Conservation (phyloP, 169 alveolate species). For the Cryptosporidium meleagridis region DNA sequence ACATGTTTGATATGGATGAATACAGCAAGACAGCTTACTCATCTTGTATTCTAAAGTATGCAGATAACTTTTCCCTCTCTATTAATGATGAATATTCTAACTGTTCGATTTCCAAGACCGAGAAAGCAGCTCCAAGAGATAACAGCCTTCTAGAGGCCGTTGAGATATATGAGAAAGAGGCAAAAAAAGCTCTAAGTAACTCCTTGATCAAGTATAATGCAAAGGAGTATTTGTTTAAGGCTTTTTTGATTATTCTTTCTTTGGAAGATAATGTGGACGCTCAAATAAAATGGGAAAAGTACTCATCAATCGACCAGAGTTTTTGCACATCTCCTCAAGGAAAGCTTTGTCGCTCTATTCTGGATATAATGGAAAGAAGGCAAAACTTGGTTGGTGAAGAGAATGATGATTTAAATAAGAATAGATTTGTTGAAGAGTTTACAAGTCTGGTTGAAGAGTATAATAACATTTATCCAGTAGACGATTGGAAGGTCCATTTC, state of each 20-base stretch:
- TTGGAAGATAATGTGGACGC: conserved; percentile 67
- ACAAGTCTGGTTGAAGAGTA: conserved; percentile 49
- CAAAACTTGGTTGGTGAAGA: background rate
- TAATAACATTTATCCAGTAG: conserved; percentile 56
- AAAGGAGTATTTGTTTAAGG: conserved; percentile 80
- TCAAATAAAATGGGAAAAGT: conserved; percentile 65
- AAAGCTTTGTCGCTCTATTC: conserved; percentile 32
- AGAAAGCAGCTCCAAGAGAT: conserved; percentile 15
- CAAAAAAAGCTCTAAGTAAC: conserved; percentile 77
- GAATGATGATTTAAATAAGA: conserved; percentile 18
- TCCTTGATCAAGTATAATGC: conserved; percentile 81
- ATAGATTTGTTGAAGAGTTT: conserved; percentile 38
- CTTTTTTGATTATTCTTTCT: conserved; percentile 76
- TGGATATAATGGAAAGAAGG: conserved; percentile 34
- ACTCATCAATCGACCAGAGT: conserved; percentile 31
- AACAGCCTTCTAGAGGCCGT: conserved; percentile 6
- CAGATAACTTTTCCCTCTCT: conserved; percentile 78
- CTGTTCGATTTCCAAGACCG: conserved; percentile 48
- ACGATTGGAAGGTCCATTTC: conserved; percentile 69
- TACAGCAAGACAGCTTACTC: conserved; percentile 81
- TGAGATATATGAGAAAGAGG: conserved; percentile 81
- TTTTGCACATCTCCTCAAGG: conserved; percentile 43
- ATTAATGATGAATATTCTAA: background rate
- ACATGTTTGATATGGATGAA: conserved; percentile 82
- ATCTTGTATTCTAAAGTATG: conserved; percentile 79